These are phyloP conservation scores for Erysimum cheiranthoides DNA, from an alignment of 345 rosid genomes.

Conservation along the genomic window DNA sequence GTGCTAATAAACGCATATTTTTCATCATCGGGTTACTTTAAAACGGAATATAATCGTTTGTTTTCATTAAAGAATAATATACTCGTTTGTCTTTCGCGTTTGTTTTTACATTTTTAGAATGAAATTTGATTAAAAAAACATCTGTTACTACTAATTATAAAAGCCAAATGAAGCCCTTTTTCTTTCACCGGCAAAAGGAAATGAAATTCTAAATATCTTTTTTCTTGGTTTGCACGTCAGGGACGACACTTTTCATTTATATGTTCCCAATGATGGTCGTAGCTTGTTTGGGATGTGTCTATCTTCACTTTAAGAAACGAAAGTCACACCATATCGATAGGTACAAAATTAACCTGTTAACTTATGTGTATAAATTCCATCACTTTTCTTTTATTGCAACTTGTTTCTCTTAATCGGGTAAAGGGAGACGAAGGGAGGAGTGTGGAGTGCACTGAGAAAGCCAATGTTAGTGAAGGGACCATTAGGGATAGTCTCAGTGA, in stretches of 20 bases:
- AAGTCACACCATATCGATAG: conserved; percentile 25
- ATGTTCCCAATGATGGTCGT: conserved; percentile 67
- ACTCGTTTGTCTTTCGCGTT: not conserved
- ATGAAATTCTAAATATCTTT: not conserved
- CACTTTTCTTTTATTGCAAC: not conserved
- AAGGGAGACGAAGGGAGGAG: conserved; percentile 36
- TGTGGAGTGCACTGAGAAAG: conserved; percentile 45
- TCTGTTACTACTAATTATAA: not conserved
- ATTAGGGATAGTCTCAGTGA: conserved; percentile 73
- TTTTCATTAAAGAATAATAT: not conserved
- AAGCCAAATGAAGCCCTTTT: not conserved
- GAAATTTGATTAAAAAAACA: not conserved
- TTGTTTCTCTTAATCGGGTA: not conserved
- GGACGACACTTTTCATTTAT: conserved; percentile 54
- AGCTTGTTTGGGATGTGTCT: conserved; percentile 60
- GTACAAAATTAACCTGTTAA: conserved; percentile 2
- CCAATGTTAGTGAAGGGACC: conserved; percentile 86
- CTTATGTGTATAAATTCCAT: not conserved
- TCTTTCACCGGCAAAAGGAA: not conserved
- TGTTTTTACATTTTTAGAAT: not conserved
- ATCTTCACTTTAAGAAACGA: conserved; percentile 57
- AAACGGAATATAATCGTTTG: not conserved
- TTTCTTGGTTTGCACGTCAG: conserved; percentile 43
- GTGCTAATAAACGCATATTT: not conserved
- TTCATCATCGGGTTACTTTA: not conserved